Evolutionary conservation across 768 basidiomycete genomes (phyloP).

Genomic region (Tulasnella sp.): DNA sequence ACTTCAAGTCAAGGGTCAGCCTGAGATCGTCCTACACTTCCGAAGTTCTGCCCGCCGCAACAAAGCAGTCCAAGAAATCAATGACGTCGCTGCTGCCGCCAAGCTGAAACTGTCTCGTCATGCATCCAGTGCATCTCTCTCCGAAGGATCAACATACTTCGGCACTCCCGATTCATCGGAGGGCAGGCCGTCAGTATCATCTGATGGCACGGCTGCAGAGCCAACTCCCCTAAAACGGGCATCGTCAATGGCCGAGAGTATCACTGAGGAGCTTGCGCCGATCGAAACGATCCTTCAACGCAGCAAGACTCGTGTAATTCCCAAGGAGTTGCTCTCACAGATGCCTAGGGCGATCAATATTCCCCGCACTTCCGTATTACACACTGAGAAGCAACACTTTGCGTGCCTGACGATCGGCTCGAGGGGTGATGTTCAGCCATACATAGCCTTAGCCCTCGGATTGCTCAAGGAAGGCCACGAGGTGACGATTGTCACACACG

Average conservation of each 20-base stretch:
- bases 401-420: conserved; percentile 57
- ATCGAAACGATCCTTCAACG: conserved; percentile 40
- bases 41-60: conserved; percentile 33
- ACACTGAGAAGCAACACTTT: conserved; percentile 40
- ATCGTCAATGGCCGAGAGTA: not conserved
- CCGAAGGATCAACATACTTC: too few species aligned
- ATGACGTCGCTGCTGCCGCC: conserved; percentile 19
- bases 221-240: not conserved
- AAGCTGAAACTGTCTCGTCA: not conserved
- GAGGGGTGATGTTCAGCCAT: conserved; percentile 43
- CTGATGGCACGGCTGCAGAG: conserved; percentile 13
- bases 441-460: conserved; percentile 37
- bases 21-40: conserved; percentile 42
- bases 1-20: conserved; percentile 38
- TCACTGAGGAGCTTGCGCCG: conserved; percentile 26
- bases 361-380: conserved; percentile 27
- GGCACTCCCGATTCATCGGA: conserved; percentile 8
- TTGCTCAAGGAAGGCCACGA: conserved; percentile 35
- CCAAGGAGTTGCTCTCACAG: conserved; percentile 25
- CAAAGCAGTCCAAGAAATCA: conserved; percentile 35
- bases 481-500: conserved; percentile 41
- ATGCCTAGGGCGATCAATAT: conserved; percentile 43
- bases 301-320: conserved; percentile 29
- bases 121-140: not conserved
- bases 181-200: not conserved